Evolutionary conservation across 177 flowering plant species (phyloP).

Genomic region (Vitis hybrid): DNA sequence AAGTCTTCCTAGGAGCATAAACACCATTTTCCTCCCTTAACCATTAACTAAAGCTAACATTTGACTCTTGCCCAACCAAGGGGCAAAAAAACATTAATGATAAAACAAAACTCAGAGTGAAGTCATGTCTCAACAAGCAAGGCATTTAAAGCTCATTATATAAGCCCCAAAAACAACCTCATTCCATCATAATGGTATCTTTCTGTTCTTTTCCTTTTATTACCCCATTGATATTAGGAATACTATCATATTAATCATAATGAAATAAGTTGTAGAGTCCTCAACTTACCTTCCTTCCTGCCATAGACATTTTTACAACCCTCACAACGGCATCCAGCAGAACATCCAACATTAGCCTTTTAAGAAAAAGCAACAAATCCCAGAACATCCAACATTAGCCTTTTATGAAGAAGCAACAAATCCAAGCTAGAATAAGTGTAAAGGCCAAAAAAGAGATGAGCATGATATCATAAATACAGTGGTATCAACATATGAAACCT

Average conservation of each 20-base stretch:
- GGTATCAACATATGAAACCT: conserved; percentile 35
- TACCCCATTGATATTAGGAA: no score
- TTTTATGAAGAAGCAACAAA: conserved; percentile 18
- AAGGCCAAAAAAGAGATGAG: not conserved
- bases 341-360: conserved; percentile 83
- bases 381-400: conserved; percentile 84
- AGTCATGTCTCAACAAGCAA: no score
- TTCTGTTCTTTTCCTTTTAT: no score
- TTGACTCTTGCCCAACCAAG: no score
- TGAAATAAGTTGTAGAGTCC: not conserved
- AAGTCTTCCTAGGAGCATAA: no score
- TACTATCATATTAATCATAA: not conserved
- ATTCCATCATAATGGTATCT: no score
- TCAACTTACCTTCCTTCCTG: conserved; percentile 50
- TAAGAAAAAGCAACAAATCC: conserved; percentile 3
- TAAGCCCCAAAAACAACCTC: no score
- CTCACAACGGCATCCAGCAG: conserved; percentile 73
- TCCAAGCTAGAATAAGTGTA: conserved; percentile 20
- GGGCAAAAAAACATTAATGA: no score
- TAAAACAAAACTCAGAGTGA: no score
- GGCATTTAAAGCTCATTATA: no score
- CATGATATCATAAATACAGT: conserved; percentile 2
- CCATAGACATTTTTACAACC: conserved; percentile 74
- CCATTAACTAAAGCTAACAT: no score
- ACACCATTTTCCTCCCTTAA: no score